Evolutionary conservation across 306 rosid species (phyloP), one percentile per base, ranked within the genome.

Genomic region (Parietaria judaica): DNA sequence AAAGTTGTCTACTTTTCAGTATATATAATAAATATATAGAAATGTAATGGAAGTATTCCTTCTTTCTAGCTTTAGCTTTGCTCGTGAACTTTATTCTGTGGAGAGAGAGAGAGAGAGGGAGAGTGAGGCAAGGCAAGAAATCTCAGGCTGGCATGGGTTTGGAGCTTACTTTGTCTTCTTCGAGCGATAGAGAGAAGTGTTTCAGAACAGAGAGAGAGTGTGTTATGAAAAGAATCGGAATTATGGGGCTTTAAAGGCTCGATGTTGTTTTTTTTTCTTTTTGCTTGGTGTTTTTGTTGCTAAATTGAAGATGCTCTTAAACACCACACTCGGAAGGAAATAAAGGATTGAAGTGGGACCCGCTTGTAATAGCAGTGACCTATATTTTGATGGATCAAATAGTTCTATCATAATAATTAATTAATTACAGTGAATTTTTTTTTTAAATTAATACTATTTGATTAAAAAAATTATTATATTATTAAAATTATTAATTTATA

Each of bases 31-130:
- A 45, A 47, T 58, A 51, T 66, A 65, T 23, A 23, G 31, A 41
- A 5, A 41, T 41, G 9, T 41, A 41, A 41, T 41, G 45, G 45
- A 49, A 10, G 10, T 69, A 50, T 56, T 65, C 80, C 63, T 56
- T 67, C 56, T 74, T 55, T 54, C 60, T 48, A 46, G 47, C 35
- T 13, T 16, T 60, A 13, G 55, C 38, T 56, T 56, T 35, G 36
- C 60, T 56, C n/a, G 37, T 23, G 39, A 23, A 63, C 90, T 83
- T 87, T 91, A 83, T 80, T 81, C 83, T 75, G 78, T 75, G 80
- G 86, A 78, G 58, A 69, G 44, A 60, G 52, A 43, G 54, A 46
- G 58, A 46, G 11, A 68, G 67, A 68, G 78, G 70, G 72, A 73
- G 54, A 70, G 52, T 0, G 31, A 23, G 31, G 31, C 2, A 23